These are phyloP conservation scores for Blastobotrys americana DNA, from an alignment of 805 yeast species.

Conservation along the genomic window DNA sequence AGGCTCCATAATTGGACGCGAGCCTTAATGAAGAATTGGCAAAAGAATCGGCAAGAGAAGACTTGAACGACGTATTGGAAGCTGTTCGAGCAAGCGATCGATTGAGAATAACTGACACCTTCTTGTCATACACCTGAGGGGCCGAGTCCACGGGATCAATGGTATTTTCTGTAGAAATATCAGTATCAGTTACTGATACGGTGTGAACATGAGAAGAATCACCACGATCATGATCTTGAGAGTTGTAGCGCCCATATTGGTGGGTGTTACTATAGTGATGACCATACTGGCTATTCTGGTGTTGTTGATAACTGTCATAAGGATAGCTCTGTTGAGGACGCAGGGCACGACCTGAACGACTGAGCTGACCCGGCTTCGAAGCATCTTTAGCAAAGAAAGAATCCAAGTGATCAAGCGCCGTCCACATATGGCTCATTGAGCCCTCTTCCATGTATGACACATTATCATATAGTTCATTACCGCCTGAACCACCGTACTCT, in stretches of 20 bases:
- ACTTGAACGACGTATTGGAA: slow-evolving; percentile 71
- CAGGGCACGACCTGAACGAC: not conserved
- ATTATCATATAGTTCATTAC: slow-evolving; percentile 40
- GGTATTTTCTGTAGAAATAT: slow-evolving; percentile 41
- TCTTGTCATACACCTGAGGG: slow-evolving; percentile 72
- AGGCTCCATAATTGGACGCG: slow-evolving; percentile 3
- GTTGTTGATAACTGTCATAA: too few relatives aligned
- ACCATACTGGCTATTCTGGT: too few relatives aligned
- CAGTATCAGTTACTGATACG: slow-evolving; percentile 53
- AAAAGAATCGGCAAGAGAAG: slow-evolving; percentile 64
- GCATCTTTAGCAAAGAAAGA: slow-evolving; percentile 70
- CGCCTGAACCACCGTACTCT: slow-evolving; percentile 41
- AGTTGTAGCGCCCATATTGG: not conserved
- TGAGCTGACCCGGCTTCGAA: slow-evolving; percentile 4
- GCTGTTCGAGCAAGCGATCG: slow-evolving; percentile 66
- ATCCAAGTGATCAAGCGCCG: slow-evolving; percentile 81
- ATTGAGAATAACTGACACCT: slow-evolving; percentile 67
- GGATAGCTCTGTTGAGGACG: not conserved
- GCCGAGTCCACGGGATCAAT: slow-evolving; percentile 58
- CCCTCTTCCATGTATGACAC: slow-evolving; percentile 42
- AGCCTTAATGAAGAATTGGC: slow-evolving; percentile 8
- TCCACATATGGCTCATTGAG: slow-evolving; percentile 84
- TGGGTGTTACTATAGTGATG: not conserved
- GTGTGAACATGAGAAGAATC: slow-evolving; percentile 28
- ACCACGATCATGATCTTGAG: slow-evolving; percentile 9